Evolutionary conservation across 495 filamentous ascomycete species (phyloP), one percentile per base, ranked within the genome.

Genomic region (Cercophora sp.): DNA sequence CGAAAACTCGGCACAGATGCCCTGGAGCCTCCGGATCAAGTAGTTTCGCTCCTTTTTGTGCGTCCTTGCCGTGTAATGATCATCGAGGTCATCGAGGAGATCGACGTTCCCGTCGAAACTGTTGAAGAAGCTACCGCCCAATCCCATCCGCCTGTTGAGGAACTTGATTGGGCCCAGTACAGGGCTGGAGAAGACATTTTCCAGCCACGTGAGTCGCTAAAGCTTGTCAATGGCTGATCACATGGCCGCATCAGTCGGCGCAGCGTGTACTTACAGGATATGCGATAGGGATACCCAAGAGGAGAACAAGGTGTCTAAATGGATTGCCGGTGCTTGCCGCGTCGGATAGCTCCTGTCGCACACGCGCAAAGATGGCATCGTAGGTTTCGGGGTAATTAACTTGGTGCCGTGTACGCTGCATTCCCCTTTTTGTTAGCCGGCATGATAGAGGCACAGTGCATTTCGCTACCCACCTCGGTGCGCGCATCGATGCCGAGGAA

Each of bases 351-450:
- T 95, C 88, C 22, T 72, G 58, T 43, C 76, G 69, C 27, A 94
- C 60, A 0, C 88, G 85, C 11, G 73, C 57, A 62, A 96, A 96
- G 51, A 96, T 85, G 9, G 82, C 69, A 20, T 95, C 80, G 60
- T 96, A 97, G 2, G 92, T 96, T 47, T 94, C 89, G 1, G 82
- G 80, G 62, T 91, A 91, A 66, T 96, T 96, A 62, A 96, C 84
- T 67, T 92, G 88, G 56, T 93, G 88, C 13, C 91, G 82, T 31
- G 91, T 96, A 29, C 92, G 87, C 77, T 68, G 16, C 15, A n/a
- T n/a, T n/a, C n/a, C n/a, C n/a, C n/a, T n/a, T 22, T 3, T 3
- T 35, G 47, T 64, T 44, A 62, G 60, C n/a, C n/a, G n/a, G n/a
- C n/a, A n/a, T n/a, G n/a, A n/a, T n/a, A n/a, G n/a, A n/a, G 27